Evolutionary conservation across 2,329 filamentous ascomycete genomes (phyloP).

Genomic region (Colletotrichum sp.): DNA sequence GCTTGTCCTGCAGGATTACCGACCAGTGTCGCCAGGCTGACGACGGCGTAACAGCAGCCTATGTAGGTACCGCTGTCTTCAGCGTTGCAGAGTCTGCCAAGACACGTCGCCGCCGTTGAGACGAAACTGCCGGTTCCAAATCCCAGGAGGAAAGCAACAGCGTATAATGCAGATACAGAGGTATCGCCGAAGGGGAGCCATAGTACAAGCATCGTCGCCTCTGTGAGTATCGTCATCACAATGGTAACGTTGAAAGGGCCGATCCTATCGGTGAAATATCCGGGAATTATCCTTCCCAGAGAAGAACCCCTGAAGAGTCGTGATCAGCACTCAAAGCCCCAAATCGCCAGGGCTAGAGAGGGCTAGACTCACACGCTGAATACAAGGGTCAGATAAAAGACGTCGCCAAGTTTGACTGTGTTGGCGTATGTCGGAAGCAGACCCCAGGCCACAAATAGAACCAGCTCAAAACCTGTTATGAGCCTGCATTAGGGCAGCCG

Average conservation of each 20-base stretch:
- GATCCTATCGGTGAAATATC: conserved; percentile 22
- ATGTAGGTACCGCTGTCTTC: conserved; percentile 31
- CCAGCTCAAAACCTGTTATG: conserved; percentile 31
- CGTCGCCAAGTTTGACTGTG: conserved; percentile 24
- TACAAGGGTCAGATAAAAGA: conserved; percentile 32
- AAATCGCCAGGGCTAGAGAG: not conserved
- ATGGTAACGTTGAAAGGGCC: conserved; percentile 30
- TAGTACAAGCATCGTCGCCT: conserved; percentile 24
- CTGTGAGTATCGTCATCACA: conserved; percentile 27
- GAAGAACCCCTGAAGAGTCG: conserved; percentile 27
- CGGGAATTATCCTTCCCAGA: conserved; percentile 29
- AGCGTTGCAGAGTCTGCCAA: conserved; percentile 27
- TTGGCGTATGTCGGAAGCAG: conserved; percentile 33
- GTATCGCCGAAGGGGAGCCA: conserved; percentile 31
- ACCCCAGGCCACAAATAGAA: conserved; percentile 34
- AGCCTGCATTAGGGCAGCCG: not conserved
- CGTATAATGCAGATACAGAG: conserved; percentile 24
- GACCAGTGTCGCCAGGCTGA: conserved; percentile 26
- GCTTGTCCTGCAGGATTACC: conserved; percentile 18
- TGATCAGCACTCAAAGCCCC: not conserved
- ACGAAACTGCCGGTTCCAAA: conserved; percentile 33
- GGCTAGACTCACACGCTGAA: conserved; percentile 33
- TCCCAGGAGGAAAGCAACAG: conserved; percentile 30
- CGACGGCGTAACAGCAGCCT: conserved; percentile 30
- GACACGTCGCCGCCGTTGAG: conserved; percentile 23